Evolutionary conservation across 169 alveolate species (phyloP).

Genomic region (Neospora caninum): DNA sequence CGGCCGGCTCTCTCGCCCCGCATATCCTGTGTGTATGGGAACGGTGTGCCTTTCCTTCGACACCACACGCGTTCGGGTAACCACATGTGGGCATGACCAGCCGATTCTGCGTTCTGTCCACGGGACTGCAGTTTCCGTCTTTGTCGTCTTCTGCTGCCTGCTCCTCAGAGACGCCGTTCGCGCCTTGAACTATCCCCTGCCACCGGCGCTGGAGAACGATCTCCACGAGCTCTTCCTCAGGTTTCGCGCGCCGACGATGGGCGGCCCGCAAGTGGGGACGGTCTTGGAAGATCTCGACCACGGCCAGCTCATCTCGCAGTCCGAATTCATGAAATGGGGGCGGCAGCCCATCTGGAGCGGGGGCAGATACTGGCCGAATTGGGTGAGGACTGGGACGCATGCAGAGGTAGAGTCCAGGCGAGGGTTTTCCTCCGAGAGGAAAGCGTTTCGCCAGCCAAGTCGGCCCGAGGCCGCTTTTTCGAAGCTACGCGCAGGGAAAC

Average conservation of each 20-base stretch:
- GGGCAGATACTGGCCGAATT: conserved; percentile 83
- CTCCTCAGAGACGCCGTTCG: conserved; percentile 75
- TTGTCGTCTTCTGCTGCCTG: background rate
- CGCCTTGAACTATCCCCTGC: conserved; percentile 80
- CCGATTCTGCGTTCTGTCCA: too few species aligned
- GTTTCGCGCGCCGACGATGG: conserved; percentile 87
- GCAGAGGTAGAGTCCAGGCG: too few species aligned
- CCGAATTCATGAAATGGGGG: conserved; percentile 77
- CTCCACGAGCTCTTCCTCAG: conserved; percentile 83
- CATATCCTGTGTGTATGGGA: too few species aligned
- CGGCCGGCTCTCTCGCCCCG: too few species aligned
- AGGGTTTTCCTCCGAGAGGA: too few species aligned
- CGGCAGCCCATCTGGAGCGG: conserved; percentile 87
- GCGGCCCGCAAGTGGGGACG: conserved; percentile 83
- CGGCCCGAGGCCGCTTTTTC: too few species aligned
- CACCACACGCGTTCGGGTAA: too few species aligned
- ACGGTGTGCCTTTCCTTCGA: too few species aligned
- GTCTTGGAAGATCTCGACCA: conserved; percentile 72
- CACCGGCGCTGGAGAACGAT: conserved; percentile 74
- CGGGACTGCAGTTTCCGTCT: too few species aligned
- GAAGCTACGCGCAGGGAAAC: too few species aligned
- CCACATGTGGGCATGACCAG: too few species aligned
- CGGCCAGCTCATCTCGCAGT: conserved; percentile 79
- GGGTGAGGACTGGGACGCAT: background rate
- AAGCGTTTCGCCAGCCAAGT: too few species aligned